Conservation (phyloP, 148 eudicot species). For the Chenopodium formosanum region DNA sequence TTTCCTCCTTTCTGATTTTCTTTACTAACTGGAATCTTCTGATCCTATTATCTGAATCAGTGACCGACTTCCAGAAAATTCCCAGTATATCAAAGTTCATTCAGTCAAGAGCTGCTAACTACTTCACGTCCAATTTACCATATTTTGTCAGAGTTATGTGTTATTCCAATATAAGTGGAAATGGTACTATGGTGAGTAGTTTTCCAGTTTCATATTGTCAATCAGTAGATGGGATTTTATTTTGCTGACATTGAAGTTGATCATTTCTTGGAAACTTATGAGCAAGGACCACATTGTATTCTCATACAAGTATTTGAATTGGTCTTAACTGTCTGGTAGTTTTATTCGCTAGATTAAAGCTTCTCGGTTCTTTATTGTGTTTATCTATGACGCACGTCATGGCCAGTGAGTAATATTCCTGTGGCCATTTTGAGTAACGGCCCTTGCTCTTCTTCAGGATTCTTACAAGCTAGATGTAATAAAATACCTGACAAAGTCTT, state of each 20-base stretch:
- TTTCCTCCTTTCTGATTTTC: background rate
- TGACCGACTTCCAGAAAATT: constrained; percentile 30
- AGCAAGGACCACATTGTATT: background rate
- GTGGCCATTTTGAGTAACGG: background rate
- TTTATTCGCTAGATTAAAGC: background rate
- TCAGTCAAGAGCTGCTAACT: constrained; percentile 67
- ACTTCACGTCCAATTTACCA: constrained; percentile 69
- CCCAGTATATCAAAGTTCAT: constrained; percentile 56
- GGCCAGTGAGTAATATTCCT: background rate
- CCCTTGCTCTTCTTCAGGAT: background rate
- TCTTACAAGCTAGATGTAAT: background rate
- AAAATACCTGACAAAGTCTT: background rate
- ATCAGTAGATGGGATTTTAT: background rate
- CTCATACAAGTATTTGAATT: background rate
- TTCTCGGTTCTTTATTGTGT: background rate
- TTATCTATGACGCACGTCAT: background rate
- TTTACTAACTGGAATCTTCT: background rate
- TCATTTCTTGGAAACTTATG: background rate
- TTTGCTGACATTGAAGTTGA: background rate
- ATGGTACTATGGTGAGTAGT: constrained; percentile 71
- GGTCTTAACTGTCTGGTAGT: background rate
- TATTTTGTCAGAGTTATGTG: constrained; percentile 84
- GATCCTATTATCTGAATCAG: constrained; percentile 35
- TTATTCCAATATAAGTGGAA: constrained; percentile 65
- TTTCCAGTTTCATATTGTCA: background rate